Evolutionary conservation across 2,329 filamentous ascomycete genomes (phyloP).

Genomic region (Allantophomopsis lycopodina): DNA sequence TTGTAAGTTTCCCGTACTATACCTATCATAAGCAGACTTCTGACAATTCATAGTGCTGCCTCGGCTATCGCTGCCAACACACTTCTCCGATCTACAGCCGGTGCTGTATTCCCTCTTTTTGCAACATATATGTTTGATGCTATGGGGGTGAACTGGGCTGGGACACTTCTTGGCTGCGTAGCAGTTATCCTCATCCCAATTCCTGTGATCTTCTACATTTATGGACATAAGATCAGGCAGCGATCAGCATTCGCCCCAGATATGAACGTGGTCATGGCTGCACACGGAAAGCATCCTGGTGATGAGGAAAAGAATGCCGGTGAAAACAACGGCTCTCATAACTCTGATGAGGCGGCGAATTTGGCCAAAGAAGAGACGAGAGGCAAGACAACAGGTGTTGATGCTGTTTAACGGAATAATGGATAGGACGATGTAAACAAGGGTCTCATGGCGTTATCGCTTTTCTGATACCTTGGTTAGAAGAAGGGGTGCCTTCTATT

Average conservation of each 20-base stretch:
- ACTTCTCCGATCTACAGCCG: constrained; percentile 64
- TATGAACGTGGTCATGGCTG: too few species aligned
- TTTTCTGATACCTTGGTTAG: too few species aligned
- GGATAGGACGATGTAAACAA: too few species aligned
- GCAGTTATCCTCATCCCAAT: constrained; percentile 44
- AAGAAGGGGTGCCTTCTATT: too few species aligned
- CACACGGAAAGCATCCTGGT: too few species aligned
- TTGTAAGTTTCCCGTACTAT: constrained; percentile 24
- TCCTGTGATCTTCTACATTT: constrained; percentile 47
- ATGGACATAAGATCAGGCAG: constrained; percentile 40
- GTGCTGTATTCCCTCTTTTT: constrained; percentile 71
- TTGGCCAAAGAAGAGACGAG: too few species aligned
- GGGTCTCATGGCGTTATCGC: too few species aligned
- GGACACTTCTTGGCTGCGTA: constrained; percentile 47
- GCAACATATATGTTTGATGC: constrained; percentile 55
- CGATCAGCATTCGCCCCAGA: constrained; percentile 40
- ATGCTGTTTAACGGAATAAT: too few species aligned
- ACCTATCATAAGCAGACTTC: background rate
- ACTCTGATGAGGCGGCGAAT: too few species aligned
- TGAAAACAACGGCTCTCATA: too few species aligned
- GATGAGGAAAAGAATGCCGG: too few species aligned
- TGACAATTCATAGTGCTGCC: constrained; percentile 1
- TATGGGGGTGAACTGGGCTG: constrained; percentile 47
- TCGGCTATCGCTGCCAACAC: constrained; percentile 67
- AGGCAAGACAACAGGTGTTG: too few species aligned